Evolutionary conservation across 2,329 filamentous ascomycete species (phyloP).

Genomic region (Xylariaceae sp.): DNA sequence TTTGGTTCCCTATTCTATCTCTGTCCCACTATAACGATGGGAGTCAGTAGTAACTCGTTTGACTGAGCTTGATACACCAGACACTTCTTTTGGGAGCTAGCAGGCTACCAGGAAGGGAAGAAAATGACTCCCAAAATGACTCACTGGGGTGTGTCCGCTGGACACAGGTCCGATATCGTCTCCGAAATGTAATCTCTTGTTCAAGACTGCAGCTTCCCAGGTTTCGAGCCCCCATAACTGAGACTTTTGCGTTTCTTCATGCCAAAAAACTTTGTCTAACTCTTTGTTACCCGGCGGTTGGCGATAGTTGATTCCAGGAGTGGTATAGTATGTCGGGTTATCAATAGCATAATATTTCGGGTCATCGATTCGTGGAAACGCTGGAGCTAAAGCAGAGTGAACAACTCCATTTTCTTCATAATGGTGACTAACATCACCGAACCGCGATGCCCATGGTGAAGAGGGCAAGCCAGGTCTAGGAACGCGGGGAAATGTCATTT

Average conservation of each 20-base stretch:
- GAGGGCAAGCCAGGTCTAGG: background rate
- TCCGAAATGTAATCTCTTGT: background rate
- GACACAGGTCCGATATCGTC: background rate
- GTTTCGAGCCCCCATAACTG: background rate
- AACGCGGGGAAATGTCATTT: background rate
- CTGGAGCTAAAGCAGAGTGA: background rate
- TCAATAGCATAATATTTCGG: background rate
- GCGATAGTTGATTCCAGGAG: background rate
- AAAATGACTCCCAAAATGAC: no score
- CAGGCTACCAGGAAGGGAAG: no score
- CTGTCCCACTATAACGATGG: background rate
- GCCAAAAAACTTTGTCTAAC: background rate
- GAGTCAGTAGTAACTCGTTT: no score
- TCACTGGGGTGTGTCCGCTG: background rate
- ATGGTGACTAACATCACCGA: background rate
- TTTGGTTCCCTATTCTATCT: background rate
- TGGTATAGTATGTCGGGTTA: no score
- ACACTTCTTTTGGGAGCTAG: no score
- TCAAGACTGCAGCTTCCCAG: background rate
- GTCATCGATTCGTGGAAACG: background rate
- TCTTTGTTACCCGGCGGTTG: background rate
- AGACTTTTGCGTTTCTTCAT: background rate
- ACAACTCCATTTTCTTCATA: background rate
- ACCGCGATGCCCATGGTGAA: background rate
- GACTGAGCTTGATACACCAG: no score